Evolutionary conservation across 1,284 basidiomycete genomes (phyloP).

Genomic region (Neolentinus lepideus): DNA sequence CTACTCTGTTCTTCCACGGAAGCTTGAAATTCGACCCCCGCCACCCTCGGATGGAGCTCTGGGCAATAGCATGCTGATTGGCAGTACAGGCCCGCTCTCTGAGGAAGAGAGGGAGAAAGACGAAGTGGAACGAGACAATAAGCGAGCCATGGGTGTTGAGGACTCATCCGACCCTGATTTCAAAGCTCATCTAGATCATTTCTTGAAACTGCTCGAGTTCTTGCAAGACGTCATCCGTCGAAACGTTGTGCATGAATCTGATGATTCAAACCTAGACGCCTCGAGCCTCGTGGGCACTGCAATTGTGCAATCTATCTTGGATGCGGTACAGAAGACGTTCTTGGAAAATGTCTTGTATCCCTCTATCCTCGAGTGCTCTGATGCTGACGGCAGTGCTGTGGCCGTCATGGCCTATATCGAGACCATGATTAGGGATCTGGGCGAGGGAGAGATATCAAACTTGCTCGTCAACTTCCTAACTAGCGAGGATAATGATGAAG

Average conservation of each 20-base stretch:
- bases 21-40: conserved; percentile 62
- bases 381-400: conserved; percentile 87
- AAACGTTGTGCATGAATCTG: conserved; percentile 38
- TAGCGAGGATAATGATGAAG: conserved; percentile 74
- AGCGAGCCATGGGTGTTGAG: conserved; percentile 60
- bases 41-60: conserved; percentile 30
- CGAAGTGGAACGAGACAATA: conserved; percentile 46
- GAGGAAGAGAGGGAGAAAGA: conserved; percentile 48
- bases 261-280: conserved; percentile 39
- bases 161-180: conserved; percentile 74
- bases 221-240: conserved; percentile 80
- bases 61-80: conserved; percentile 57
- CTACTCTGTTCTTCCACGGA: conserved; percentile 87
- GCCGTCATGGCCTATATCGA: conserved; percentile 98
- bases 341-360: conserved; percentile 92
- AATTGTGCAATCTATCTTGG: conserved; percentile 75
- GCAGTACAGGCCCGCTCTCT: conserved; percentile 39
- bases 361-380: conserved; percentile 90
- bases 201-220: conserved; percentile 88
- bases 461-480: conserved; percentile 75
- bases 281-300: conserved; percentile 65
- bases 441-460: conserved; percentile 62
- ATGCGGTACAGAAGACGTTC: conserved; percentile 82
- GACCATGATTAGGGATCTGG: conserved; percentile 74
- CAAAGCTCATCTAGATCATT: conserved; percentile 76